Conservation (phyloP, 1,284 basidiomycete genomes). For the Moesziomyces antarcticus region DNA sequence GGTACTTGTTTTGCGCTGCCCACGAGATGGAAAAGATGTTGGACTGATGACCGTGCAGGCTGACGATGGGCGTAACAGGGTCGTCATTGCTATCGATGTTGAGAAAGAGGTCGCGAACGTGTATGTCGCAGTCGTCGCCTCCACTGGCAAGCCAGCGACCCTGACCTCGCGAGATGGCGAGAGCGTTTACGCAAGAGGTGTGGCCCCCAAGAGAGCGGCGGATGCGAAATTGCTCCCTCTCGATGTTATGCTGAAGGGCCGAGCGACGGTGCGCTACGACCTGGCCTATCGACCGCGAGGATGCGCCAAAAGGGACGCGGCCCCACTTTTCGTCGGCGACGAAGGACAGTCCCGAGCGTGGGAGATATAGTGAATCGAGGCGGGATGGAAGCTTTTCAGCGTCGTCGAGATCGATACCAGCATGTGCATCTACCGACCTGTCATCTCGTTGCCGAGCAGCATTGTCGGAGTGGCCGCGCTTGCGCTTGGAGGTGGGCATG, state of each 20-base stretch:
- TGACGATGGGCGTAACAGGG: constrained; percentile 9
- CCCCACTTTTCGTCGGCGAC: constrained; percentile 1
- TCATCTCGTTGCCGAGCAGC: no score
- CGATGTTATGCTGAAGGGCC: neutral
- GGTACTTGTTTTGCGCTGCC: constrained; percentile 34
- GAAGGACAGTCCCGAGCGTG: constrained; percentile 1
- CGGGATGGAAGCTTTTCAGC: no score
- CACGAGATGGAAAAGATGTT: constrained; percentile 49
- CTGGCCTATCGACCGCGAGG: constrained; percentile 4
- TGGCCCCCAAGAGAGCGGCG: constrained; percentile 6
- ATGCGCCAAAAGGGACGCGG: constrained; percentile 7
- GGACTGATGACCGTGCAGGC: constrained; percentile 34
- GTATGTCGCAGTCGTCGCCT: constrained; percentile 36
- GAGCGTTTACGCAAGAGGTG: constrained; percentile 35
- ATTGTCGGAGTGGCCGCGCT: no score
- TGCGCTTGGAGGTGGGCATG: no score
- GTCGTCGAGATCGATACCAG: no score
- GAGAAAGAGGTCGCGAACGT: constrained; percentile 32
- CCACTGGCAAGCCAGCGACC: constrained; percentile 36
- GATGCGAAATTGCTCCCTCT: constrained; percentile 6
- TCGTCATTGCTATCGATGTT: constrained; percentile 3
- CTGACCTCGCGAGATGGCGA: constrained; percentile 35
- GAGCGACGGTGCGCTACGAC: constrained; percentile 7
- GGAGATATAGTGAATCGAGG: constrained; percentile 1
- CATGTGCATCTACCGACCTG: no score